Evolutionary conservation across 2,329 filamentous ascomycete species (phyloP), one percentile per base, ranked within the genome.

Genomic region (Xylariaceae sp.): DNA sequence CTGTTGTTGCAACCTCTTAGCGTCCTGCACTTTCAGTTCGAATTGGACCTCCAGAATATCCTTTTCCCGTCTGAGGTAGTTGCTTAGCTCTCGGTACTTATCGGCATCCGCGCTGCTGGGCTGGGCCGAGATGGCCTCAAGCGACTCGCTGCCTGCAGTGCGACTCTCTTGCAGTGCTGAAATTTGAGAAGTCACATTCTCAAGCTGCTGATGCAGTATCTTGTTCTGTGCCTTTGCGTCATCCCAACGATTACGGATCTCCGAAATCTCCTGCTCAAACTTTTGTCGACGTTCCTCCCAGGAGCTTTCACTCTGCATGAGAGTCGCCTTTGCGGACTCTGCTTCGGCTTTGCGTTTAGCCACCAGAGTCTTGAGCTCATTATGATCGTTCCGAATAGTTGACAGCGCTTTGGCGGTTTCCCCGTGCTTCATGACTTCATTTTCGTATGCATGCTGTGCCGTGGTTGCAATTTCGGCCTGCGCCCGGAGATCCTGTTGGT

Each of bases 21-120:
- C 82, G 74, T 99, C 94, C 68, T 96, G 90, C 0, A 87, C 82
- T 68, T 93, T 92, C 50, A 97, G 80, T 67, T 97, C 92, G 68
- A 92, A 89, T 70, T 97, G 93, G n/a, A 97, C 90, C 67, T 99
- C 93, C 7, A 97, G 83, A 65, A 99, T 97, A 72, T 97, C 94
- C 78, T 97, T 99, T 76, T 99, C 95, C 48, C 91, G 88, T 51
- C 93, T 88, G 62, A 99, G 79, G 73, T 94, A 99, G 62, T 85
- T 88, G 75, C 96, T 95, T 58, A 99, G 84, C 69, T 97, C 93
- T 62, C 94, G 89, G 8, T 96, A 83, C 56, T 89, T 90, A 65
- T 91, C 89, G 8, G 87, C 77, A 47, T 84, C 85, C 42, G 84
- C 79, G 54, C 85, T 80, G 3, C 83, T 76, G 5, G 80, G 75